These are phyloP conservation scores for Dacryopinax spathularia DNA, from an alignment of 768 basidiomycete genomes.

Conservation along the genomic window DNA sequence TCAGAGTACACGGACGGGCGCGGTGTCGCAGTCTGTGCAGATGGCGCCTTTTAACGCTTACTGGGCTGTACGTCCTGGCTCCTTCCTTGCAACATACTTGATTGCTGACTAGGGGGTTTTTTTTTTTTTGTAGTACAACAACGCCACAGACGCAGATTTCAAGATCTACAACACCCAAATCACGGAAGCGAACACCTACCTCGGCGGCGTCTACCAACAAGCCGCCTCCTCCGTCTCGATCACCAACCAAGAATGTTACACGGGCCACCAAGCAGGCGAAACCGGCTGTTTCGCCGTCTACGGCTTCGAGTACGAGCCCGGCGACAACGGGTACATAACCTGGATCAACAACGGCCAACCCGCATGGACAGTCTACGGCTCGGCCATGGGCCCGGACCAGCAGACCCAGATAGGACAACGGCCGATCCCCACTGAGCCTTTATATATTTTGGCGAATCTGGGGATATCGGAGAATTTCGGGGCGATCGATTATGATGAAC, in stretches of 20 bases:
- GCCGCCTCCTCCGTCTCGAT: constrained; percentile 56
- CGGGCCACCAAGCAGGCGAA: constrained; percentile 28
- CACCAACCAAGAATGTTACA: constrained; percentile 65
- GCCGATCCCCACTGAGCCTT: constrained; percentile 68
- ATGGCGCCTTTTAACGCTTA: constrained; percentile 51
- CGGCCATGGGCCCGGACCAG: constrained; percentile 49
- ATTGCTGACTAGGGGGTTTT: too few relatives aligned
- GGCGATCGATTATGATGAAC: constrained; percentile 49
- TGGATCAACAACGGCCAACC: constrained; percentile 54
- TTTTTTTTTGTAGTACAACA: constrained; percentile 20
- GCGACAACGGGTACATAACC: constrained; percentile 59
- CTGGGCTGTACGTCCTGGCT: constrained; percentile 24
- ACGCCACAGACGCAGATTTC: constrained; percentile 36
- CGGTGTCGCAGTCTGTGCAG: constrained; percentile 76
- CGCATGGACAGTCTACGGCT: constrained; percentile 55
- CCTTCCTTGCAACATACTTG: too few relatives aligned
- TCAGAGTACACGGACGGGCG: constrained; percentile 24
- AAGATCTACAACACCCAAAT: constrained; percentile 40
- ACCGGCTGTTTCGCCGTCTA: constrained; percentile 48
- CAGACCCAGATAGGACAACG: constrained; percentile 48
- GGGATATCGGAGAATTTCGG: constrained; percentile 78
- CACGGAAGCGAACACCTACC: constrained; percentile 18
- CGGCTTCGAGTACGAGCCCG: constrained; percentile 71
- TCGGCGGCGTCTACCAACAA: constrained; percentile 68
- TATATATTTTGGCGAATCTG: constrained; percentile 77